phyloP scores from a whole-genome alignment of 352 stramenopile genomes.

The Phytophthora aleatoria region DNA sequence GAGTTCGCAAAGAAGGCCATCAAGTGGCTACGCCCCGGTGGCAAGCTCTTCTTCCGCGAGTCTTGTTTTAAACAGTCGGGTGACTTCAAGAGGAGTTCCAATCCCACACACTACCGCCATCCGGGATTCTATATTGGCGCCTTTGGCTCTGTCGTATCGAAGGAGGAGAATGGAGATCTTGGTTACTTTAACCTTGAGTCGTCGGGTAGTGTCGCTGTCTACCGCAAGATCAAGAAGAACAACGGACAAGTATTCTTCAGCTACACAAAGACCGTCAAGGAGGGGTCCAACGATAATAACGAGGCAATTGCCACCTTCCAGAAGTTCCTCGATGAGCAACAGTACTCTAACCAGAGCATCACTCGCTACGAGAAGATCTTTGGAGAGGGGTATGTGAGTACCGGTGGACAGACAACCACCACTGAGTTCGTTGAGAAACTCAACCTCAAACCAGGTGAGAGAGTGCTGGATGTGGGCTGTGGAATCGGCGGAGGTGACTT shows the following conservation, averaged over 20 bases:
- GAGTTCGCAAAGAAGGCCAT: slow-evolving; percentile 62
- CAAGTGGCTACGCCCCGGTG: slow-evolving; percentile 64
- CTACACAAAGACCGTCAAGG: slow-evolving; percentile 66
- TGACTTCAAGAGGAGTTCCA: slow-evolving; percentile 59
- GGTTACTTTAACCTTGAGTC: slow-evolving; percentile 73
- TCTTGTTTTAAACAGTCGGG: slow-evolving; percentile 72
- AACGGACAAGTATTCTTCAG: slow-evolving; percentile 80
- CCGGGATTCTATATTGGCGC: slow-evolving; percentile 66
- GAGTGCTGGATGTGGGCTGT: slow-evolving; percentile 91
- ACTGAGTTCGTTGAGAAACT: slow-evolving; percentile 77
- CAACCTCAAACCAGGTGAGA: slow-evolving; percentile 57
- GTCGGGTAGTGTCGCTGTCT: slow-evolving; percentile 62
- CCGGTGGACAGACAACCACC: slow-evolving; percentile 64
- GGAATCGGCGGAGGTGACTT: slow-evolving; percentile 91
- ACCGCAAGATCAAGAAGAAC: slow-evolving; percentile 84
- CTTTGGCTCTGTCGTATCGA: slow-evolving; percentile 53
- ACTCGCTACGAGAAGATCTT: slow-evolving; percentile 82
- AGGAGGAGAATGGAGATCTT: slow-evolving; percentile 42
- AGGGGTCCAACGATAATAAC: slow-evolving; percentile 19
- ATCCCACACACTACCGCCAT: slow-evolving; percentile 75
- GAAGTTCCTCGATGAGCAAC: slow-evolving; percentile 72
- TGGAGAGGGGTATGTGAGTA: slow-evolving; percentile 73
- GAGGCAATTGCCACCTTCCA: slow-evolving; percentile 60
- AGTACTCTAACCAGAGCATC: slow-evolving; percentile 76
- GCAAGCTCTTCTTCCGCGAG: slow-evolving; percentile 71